phyloP scores from a whole-genome alignment of 169 alveolate genomes.

The Eimeria zaria region DNA sequence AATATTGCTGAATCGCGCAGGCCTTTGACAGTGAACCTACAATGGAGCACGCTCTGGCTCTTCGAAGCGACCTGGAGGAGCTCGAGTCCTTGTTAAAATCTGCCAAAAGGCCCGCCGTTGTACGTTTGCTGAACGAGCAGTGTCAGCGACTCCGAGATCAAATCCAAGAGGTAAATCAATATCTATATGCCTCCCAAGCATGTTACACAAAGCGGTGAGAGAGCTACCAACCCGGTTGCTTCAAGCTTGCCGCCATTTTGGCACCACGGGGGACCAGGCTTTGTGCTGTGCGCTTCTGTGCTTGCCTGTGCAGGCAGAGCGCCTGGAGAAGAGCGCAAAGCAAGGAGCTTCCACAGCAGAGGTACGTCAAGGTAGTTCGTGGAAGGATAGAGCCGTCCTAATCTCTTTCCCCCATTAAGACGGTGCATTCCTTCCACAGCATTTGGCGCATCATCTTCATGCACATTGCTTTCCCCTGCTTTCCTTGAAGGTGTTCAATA shows the following conservation, averaged over 20 bases:
- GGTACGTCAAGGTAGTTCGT: neutral
- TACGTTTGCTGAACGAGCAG: slow-evolving; percentile 8
- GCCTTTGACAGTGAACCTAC: neutral
- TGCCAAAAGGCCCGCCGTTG: slow-evolving; percentile 27
- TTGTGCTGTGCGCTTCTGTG: neutral
- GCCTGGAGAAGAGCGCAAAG: slow-evolving; percentile 16
- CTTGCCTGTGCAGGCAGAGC: slow-evolving; percentile 18
- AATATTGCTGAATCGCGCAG: neutral
- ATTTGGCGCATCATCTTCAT: neutral
- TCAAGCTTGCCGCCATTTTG: neutral
- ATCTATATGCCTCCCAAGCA: no score
- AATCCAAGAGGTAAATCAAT: slow-evolving; percentile 37
- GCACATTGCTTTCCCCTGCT: no score
- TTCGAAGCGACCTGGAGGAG: slow-evolving; percentile 67
- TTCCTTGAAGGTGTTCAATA: slow-evolving; percentile 40
- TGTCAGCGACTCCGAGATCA: slow-evolving; percentile 49
- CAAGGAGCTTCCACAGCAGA: slow-evolving; percentile 17
- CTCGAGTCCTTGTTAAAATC: slow-evolving; percentile 18
- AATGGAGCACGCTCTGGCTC: slow-evolving; percentile 24
- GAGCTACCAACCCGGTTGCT: neutral
- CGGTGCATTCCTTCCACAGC: neutral
- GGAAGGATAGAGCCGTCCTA: neutral
- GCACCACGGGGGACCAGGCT: neutral
- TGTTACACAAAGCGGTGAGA: neutral
- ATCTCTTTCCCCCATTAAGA: neutral